These are phyloP conservation scores for Suhomyces kilbournensis DNA, from an alignment of 805 yeast genomes.

Conservation along the genomic window DNA sequence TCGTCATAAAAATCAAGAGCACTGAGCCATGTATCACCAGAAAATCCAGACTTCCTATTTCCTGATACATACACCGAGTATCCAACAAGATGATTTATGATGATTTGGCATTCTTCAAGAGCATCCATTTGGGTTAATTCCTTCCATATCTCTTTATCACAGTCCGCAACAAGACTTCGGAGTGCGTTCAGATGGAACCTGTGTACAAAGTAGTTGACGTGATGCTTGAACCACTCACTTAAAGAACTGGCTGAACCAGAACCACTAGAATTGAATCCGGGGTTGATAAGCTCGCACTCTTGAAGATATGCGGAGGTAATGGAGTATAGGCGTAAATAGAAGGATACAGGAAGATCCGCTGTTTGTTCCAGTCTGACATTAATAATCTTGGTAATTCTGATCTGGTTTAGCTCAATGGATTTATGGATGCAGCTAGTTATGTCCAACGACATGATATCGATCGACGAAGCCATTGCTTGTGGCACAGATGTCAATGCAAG, in stretches of 20 bases:
- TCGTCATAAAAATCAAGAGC: slow-evolving; percentile 23
- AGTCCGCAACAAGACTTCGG: slow-evolving; percentile 42
- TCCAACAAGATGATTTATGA: slow-evolving; percentile 22
- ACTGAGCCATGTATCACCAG: slow-evolving; percentile 27
- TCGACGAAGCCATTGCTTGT: slow-evolving; percentile 13
- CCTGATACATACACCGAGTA: slow-evolving; percentile 23
- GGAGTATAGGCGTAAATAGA: slow-evolving; percentile 65
- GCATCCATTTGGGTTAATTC: slow-evolving; percentile 55
- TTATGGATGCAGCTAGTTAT: slow-evolving; percentile 61
- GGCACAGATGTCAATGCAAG: slow-evolving; percentile 47
- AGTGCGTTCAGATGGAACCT: slow-evolving; percentile 53
- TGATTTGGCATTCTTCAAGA: slow-evolving; percentile 25
- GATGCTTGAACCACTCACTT: slow-evolving; percentile 64
- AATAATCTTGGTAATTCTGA: slow-evolving; percentile 72
- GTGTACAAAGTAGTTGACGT: slow-evolving; percentile 56
- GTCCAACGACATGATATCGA: slow-evolving; percentile 59
- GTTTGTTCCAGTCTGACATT: slow-evolving; percentile 74
- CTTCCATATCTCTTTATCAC: slow-evolving; percentile 78
- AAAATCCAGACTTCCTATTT: slow-evolving; percentile 17
- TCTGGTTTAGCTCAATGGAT: slow-evolving; percentile 69
- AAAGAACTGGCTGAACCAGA: slow-evolving; percentile 47
- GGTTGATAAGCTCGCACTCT: slow-evolving; percentile 79
- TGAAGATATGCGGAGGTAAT: slow-evolving; percentile 66
- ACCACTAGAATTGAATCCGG: slow-evolving; percentile 60
- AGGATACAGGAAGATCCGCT: slow-evolving; percentile 52